Percentiles rank a stretch among this genome's conserved stretches.
These are phyloP conservation scores for Hygrophorus russula DNA, from an alignment of 768 basidiomycete species.

Conservation along the genomic window DNA sequence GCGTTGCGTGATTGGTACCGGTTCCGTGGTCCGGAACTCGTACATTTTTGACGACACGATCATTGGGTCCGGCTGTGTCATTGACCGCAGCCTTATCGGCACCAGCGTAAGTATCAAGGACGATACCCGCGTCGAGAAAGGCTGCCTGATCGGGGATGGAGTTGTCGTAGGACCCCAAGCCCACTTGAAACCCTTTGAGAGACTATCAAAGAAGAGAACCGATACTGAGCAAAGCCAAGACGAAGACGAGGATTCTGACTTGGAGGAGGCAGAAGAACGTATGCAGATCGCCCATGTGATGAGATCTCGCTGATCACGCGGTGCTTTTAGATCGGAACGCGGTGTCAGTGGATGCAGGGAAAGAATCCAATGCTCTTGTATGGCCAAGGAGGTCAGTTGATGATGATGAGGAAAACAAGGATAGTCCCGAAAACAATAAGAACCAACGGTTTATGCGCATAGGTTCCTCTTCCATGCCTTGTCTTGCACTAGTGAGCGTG, in stretches of 20 bases:
- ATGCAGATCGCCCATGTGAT: conserved; percentile 14
- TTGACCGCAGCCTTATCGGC: conserved; percentile 77
- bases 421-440: conserved; percentile 45
- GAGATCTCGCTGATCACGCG: conserved; percentile 2
- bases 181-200: conserved; percentile 53
- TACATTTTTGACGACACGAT: conserved; percentile 76
- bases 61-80: conserved; percentile 59
- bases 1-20: conserved; percentile 61
- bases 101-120: conserved; percentile 63
- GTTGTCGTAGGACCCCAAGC: conserved; percentile 73
- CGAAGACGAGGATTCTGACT: conserved; percentile 42
- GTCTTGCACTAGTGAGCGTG: conserved; percentile 1
- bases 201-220: conserved; percentile 45
- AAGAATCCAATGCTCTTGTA: conserved; percentile 63
- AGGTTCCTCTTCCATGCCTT: conserved; percentile 28
- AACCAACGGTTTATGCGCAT: conserved; percentile 71
- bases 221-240: conserved; percentile 23
- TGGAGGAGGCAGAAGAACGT: conserved; percentile 62
- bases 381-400: conserved; percentile 63
- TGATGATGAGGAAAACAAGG: conserved; percentile 49
- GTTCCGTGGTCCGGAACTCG: conserved; percentile 57
- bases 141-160: conserved; percentile 74
- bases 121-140: conserved; percentile 52
- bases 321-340: conserved; percentile 35
- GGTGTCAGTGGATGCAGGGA: conserved; percentile 42